phyloP scores from a whole-genome alignment of 345 rosid species.

The Euphorbia peplus region DNA sequence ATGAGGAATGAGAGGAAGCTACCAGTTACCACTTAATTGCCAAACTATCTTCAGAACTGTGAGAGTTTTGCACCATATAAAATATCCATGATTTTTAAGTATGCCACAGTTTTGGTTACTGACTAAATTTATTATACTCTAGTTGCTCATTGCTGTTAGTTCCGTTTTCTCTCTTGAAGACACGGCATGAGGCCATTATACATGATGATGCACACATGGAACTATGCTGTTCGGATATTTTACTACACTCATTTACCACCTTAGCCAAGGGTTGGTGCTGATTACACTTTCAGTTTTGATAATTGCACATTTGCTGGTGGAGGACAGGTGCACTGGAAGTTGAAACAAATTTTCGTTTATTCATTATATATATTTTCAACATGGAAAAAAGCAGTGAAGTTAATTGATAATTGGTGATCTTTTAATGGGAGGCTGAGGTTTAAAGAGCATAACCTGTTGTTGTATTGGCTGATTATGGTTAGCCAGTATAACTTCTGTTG shows the following conservation, averaged over 20 bases:
- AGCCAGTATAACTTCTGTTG: too few relatives aligned
- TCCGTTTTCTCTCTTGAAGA: not conserved
- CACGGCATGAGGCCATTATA: not conserved
- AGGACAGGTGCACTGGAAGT: not conserved
- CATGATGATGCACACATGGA: not conserved
- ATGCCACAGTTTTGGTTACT: not conserved
- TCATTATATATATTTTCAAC: not conserved
- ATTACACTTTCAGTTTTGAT: not conserved
- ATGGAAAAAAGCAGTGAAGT: not conserved
- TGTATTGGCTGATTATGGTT: not conserved
- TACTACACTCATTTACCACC: not conserved
- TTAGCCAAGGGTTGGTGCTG: not conserved
- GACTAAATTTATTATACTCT: not conserved
- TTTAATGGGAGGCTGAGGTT: too few relatives aligned
- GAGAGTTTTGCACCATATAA: not conserved
- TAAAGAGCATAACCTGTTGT: too few relatives aligned
- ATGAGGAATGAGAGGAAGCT: not conserved
- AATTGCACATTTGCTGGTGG: not conserved
- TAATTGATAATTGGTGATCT: not conserved
- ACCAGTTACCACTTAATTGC: not conserved
- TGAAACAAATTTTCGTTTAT: not conserved
- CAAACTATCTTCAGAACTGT: not conserved
- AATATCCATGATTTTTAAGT: not conserved
- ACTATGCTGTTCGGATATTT: not conserved
- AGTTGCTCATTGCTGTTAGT: not conserved